Base-by-base conservation (phyloP, 345 rosid species). In the Rhodomyrtus tomentosa region DNA sequence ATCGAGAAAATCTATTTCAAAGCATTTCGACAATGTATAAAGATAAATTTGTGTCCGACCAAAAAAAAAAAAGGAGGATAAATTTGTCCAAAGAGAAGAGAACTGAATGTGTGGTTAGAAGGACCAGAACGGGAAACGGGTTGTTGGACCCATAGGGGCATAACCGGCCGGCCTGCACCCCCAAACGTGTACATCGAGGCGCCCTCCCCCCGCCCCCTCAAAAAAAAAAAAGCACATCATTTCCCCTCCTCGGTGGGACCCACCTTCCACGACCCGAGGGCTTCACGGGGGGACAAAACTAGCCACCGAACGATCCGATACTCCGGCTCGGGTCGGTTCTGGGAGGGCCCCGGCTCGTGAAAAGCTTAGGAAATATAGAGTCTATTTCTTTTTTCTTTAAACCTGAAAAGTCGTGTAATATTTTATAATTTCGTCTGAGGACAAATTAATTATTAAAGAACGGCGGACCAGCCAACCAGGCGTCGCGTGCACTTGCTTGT, bases 141-240 rank as follows among this genome's bases (percentile, higher is more conserved):
- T 81, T 85, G 94, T n/a, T n/a, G 90, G 25, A 86, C 96, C 92
- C 92, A 88, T 55, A n/a, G n/a, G 5, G 5, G 55, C 74, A 79
- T 83, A 83, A 91, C 89, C 85, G 88, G 90, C 95, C 92, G 90
- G 91, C 93, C 88, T n/a, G n/a, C n/a, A n/a, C n/a, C 83, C 87
- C 49, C 81, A 88, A 84, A 83, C 72, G 92, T 86, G 93, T 92
- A 82, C 59, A 42, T 59, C 76, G 54, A 82, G 49, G n/a, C 80
- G 5, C 15, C 55, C 81, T 83, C 52, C 58, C 50, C 48, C 8
- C 48, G 8, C 48, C 49, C 10, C 49, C 10, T 2, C 49, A 45
- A 45, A 48, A 48, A 42, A 29, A 62, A 29, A 62, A 7, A 32
- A 18, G 2, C 74, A 32, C 12, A 68, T 36, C 13, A 20, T 36